Evolutionary conservation across 176 grass and related monocot species (phyloP).

Genomic region (Metroxylon sagu): DNA sequence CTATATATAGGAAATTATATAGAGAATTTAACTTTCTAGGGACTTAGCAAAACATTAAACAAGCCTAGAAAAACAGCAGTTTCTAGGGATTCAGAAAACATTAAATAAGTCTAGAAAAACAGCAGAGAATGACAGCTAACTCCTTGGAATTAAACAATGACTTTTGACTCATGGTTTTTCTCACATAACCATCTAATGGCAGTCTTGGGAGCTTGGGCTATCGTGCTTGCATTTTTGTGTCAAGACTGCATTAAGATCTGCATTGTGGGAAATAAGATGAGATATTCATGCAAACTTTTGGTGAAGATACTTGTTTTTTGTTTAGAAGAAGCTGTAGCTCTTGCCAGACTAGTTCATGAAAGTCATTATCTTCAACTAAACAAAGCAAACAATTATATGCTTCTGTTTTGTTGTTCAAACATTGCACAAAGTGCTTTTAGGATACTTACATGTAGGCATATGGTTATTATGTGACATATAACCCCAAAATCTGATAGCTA

Average conservation of each 20-base stretch:
- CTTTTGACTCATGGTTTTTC: too few relatives aligned
- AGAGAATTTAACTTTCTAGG: too few relatives aligned
- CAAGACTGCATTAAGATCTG: slow-evolving; percentile 54
- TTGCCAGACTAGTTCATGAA: slow-evolving; percentile 68
- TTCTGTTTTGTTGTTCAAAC: slow-evolving; percentile 45
- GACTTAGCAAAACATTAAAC: too few relatives aligned
- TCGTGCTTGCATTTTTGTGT: slow-evolving; percentile 53
- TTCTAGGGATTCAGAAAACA: too few relatives aligned
- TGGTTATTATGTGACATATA: neutral
- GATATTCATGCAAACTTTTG: slow-evolving; percentile 53
- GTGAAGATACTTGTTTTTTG: slow-evolving; percentile 68
- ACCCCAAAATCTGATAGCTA: slow-evolving; percentile 10
- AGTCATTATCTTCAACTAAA: slow-evolving; percentile 33
- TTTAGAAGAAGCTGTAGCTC: slow-evolving; percentile 52
- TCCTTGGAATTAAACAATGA: too few relatives aligned
- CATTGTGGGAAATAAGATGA: slow-evolving; percentile 38
- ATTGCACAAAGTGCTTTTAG: slow-evolving; percentile 49
- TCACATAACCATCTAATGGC: slow-evolving; percentile 29
- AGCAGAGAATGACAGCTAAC: too few relatives aligned
- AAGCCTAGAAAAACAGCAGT: too few relatives aligned
- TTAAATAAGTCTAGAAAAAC: too few relatives aligned
- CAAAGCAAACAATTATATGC: slow-evolving; percentile 19
- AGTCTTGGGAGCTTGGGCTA: slow-evolving; percentile 44
- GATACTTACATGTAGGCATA: slow-evolving; percentile 50
- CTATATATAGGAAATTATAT: too few relatives aligned